These are phyloP conservation scores for Halophytophthora polymorphica DNA, from an alignment of 352 stramenopile species.

Conservation along the genomic window DNA sequence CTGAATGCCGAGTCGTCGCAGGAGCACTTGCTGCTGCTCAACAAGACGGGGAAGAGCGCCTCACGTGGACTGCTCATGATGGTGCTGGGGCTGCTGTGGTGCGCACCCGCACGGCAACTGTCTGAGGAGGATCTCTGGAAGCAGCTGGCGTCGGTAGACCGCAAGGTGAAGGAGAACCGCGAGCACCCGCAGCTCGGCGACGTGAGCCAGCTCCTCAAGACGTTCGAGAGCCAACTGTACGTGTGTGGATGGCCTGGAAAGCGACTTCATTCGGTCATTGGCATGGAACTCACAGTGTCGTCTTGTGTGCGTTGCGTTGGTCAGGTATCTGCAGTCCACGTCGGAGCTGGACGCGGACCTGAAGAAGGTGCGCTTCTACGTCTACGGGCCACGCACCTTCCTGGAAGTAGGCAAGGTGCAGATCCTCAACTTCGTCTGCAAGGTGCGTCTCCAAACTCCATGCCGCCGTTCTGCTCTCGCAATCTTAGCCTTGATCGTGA, in stretches of 20 bases:
- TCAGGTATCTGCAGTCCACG: constrained; percentile 65
- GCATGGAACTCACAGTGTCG: background rate
- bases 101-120: constrained; percentile 52
- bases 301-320: background rate
- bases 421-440: constrained; percentile 88
- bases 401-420: constrained; percentile 83
- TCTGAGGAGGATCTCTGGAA: constrained; percentile 84
- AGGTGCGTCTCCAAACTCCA: constrained; percentile 33
- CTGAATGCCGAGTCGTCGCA: constrained; percentile 72
- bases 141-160: constrained; percentile 62
- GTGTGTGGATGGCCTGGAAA: constrained; percentile 6
- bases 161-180: constrained; percentile 49
- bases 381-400: constrained; percentile 60
- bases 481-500: background rate
- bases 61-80: constrained; percentile 79
- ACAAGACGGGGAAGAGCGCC: constrained; percentile 66
- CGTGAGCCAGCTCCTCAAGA: constrained; percentile 66
- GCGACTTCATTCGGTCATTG: background rate
- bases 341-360: constrained; percentile 69
- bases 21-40: constrained; percentile 67
- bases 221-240: constrained; percentile 77
- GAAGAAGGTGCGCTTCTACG: constrained; percentile 78
- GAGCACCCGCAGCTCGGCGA: constrained; percentile 74
- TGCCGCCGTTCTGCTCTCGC: background rate
- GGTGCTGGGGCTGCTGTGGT: constrained; percentile 80